Evolutionary conservation across 148 eudicot genomes (phyloP).

Genomic region (Fallopia convolvulus): DNA sequence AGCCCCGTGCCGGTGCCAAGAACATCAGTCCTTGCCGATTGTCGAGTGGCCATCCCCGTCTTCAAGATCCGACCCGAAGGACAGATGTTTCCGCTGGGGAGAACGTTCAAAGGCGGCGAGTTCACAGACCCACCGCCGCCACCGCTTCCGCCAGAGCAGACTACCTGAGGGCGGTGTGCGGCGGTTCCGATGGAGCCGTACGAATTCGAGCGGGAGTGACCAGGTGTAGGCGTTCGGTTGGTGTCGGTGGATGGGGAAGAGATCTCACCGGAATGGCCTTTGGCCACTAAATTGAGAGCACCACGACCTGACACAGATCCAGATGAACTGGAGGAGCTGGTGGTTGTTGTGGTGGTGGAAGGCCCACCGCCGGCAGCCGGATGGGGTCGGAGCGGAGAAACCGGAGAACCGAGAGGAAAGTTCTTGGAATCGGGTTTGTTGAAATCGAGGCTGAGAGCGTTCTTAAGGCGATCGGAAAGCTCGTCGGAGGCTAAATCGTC

Average conservation of each 20-base stretch:
- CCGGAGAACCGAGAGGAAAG: constrained; percentile 56
- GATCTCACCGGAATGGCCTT: constrained; percentile 59
- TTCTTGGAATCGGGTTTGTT: constrained; percentile 51
- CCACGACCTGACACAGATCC: constrained; percentile 66
- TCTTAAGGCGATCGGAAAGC: constrained; percentile 36
- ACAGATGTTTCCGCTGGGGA: constrained; percentile 68
- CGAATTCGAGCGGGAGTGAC: constrained; percentile 46
- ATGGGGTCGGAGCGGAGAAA: constrained; percentile 39
- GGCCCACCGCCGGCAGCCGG: constrained; percentile 28
- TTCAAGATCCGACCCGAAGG: constrained; percentile 56
- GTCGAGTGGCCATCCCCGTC: constrained; percentile 38
- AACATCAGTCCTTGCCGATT: constrained; percentile 35
- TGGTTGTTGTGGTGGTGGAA: constrained; percentile 31
- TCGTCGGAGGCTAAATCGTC: constrained; percentile 23
- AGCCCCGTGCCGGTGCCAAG: constrained; percentile 57
- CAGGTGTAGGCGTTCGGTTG: constrained; percentile 19
- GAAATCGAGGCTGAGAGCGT: constrained; percentile 14
- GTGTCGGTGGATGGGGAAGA: constrained; percentile 21
- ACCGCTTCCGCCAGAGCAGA: constrained; percentile 29
- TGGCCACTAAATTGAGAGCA: constrained; percentile 15
- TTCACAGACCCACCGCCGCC: constrained; percentile 32
- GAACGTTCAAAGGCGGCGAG: constrained; percentile 33
- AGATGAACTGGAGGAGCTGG: constrained; percentile 58
- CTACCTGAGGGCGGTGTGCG: constrained; percentile 12
- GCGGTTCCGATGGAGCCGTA: constrained; percentile 30